Evolutionary conservation across 2,329 filamentous ascomycete species (phyloP).

Genomic region (Fusarium sp.): DNA sequence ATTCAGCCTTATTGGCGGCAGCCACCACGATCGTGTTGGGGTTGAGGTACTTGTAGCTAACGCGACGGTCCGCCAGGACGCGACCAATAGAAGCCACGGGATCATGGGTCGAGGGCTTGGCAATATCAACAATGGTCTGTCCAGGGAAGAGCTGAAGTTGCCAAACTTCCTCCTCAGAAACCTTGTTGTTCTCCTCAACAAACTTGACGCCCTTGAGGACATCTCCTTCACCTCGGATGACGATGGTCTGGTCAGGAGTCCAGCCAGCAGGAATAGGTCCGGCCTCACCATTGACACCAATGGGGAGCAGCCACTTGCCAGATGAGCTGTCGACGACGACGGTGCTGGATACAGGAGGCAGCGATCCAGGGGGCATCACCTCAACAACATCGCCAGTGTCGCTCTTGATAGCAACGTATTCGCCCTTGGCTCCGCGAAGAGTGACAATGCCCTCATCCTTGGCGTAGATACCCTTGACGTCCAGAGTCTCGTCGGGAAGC

Average conservation of each 20-base stretch:
- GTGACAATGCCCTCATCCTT: slow-evolving; percentile 69
- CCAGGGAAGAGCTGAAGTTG: slow-evolving; percentile 74
- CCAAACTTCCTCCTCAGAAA: slow-evolving; percentile 71
- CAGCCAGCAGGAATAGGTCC: slow-evolving; percentile 58
- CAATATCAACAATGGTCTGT: slow-evolving; percentile 76
- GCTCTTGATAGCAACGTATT: slow-evolving; percentile 68
- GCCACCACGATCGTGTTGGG: slow-evolving; percentile 85
- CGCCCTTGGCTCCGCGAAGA: slow-evolving; percentile 70
- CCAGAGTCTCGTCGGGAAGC: slow-evolving; percentile 66
- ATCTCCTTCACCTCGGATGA: slow-evolving; percentile 62
- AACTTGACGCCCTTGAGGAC: slow-evolving; percentile 68
- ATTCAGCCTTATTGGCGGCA: slow-evolving; percentile 68
- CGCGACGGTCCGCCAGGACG: slow-evolving; percentile 90
- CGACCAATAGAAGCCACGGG: slow-evolving; percentile 95
- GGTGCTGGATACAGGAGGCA: slow-evolving; percentile 52
- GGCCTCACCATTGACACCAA: slow-evolving; percentile 63
- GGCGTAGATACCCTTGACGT: slow-evolving; percentile 75
- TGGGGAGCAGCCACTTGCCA: slow-evolving; percentile 65
- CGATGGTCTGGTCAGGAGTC: slow-evolving; percentile 65
- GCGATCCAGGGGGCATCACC: slow-evolving; percentile 51
- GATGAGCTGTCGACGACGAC: slow-evolving; percentile 64
- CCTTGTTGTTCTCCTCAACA: slow-evolving; percentile 53
- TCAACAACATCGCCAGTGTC: slow-evolving; percentile 65
- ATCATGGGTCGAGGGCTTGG: slow-evolving; percentile 78
- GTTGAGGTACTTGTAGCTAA: slow-evolving; percentile 97